These are phyloP conservation scores for Sporodiniella umbellata DNA, from an alignment of 371 early-diverging fungal species.

Conservation along the genomic window DNA sequence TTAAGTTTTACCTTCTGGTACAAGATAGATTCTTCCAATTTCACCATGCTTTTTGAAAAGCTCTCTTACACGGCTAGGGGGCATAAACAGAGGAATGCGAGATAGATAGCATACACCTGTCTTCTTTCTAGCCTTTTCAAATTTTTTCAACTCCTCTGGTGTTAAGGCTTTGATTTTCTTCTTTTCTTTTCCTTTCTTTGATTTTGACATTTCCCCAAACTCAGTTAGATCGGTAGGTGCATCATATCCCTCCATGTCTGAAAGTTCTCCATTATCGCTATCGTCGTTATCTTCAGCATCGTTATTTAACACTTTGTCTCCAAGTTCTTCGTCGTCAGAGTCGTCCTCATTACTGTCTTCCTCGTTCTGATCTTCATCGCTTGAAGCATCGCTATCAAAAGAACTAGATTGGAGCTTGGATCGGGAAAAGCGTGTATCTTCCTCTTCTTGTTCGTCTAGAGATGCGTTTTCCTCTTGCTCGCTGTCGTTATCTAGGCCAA, in stretches of 20 bases:
- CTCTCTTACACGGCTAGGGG: conserved; percentile 72
- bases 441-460: conserved; percentile 21
- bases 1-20: conserved; percentile 82
- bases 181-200: conserved; percentile 19
- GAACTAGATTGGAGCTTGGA: conserved; percentile 22
- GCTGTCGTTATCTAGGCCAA: conserved; percentile 31
- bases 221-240: conserved; percentile 7
- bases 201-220: conserved; percentile 7
- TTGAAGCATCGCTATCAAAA: conserved; percentile 27
- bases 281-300: conserved; percentile 30
- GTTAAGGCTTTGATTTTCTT: conserved; percentile 64
- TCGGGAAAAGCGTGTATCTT: conserved; percentile 29
- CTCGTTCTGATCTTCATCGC: conserved; percentile 24
- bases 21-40: conserved; percentile 84
- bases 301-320: conserved; percentile 22
- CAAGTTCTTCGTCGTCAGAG: conserved; percentile 25
- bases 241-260: conserved; percentile 14
- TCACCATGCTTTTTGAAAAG: conserved; percentile 72
- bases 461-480: conserved; percentile 17
- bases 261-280: conserved; percentile 21
- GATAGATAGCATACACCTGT: conserved; percentile 91
- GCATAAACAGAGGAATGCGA: conserved; percentile 91
- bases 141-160: conserved; percentile 64
- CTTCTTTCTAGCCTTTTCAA: conserved; percentile 66
- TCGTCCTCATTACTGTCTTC: conserved; percentile 18